A percentile compares a stretch with the other conserved stretches of the same genome.
phyloP scores from a whole-genome alignment of 176 grass and related monocot genomes.

The Ananas comosus region DNA sequence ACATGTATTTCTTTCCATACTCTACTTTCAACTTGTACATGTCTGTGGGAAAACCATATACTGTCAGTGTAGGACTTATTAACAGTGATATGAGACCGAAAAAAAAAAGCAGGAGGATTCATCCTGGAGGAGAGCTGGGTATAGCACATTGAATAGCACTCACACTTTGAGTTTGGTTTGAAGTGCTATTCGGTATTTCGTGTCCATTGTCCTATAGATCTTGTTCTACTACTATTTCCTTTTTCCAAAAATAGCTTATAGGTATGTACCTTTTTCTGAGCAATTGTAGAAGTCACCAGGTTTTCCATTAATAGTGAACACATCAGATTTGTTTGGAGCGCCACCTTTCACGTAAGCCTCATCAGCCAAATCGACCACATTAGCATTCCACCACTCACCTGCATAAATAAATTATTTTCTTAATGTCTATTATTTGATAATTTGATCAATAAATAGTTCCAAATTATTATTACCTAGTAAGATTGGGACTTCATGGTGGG shows the following conservation, averaged over 20 bases:
- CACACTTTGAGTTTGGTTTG: too few relatives aligned
- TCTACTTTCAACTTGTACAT: constrained; percentile 23
- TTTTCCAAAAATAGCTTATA: too few relatives aligned
- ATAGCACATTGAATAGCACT: too few relatives aligned
- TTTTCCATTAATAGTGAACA: constrained; percentile 50
- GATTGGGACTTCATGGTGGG: constrained; percentile 38
- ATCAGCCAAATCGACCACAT: constrained; percentile 36
- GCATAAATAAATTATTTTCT: not conserved
- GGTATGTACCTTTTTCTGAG: constrained; percentile 5
- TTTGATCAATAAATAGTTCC: not conserved
- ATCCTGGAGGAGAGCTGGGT: too few relatives aligned
- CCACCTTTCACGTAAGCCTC: constrained; percentile 22
- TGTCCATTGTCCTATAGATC: too few relatives aligned
- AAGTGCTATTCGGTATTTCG: too few relatives aligned
- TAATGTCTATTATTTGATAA: not conserved
- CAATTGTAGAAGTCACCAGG: constrained; percentile 18
- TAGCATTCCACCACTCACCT: constrained; percentile 52
- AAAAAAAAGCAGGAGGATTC: too few relatives aligned
- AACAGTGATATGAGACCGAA: too few relatives aligned
- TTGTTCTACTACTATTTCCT: too few relatives aligned
- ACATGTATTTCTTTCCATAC: constrained; percentile 33
- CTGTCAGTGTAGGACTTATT: too few relatives aligned
- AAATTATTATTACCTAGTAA: constrained; percentile 24
- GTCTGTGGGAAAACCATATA: not conserved
- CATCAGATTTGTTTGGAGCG: constrained; percentile 25